These are phyloP conservation scores for Bipolaris cookei DNA, from an alignment of 2,329 filamentous ascomycete genomes.

Conservation along the genomic window DNA sequence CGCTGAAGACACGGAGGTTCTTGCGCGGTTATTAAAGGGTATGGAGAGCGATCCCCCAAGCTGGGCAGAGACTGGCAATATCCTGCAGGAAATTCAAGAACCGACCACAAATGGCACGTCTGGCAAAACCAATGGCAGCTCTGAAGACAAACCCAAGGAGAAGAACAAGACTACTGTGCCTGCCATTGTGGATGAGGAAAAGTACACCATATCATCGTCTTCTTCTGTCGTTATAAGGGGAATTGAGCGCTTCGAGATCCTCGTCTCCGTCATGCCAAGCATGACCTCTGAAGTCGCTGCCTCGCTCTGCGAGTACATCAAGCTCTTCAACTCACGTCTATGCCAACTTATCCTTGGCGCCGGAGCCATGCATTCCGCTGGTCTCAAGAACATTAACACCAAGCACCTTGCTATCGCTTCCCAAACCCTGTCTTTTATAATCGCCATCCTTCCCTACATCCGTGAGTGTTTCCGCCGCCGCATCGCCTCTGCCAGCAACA, in stretches of 20 bases:
- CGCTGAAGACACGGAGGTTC: constrained; percentile 64
- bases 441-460: constrained; percentile 85
- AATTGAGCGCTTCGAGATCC: constrained; percentile 80
- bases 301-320: constrained; percentile 82
- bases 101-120: constrained; percentile 32
- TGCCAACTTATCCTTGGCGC: constrained; percentile 97
- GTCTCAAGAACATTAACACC: constrained; percentile 88
- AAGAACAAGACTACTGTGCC: constrained; percentile 56
- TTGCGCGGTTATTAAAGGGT: constrained; percentile 70
- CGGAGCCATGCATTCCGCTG: constrained; percentile 85
- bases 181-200: constrained; percentile 82
- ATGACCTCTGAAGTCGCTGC: constrained; percentile 84
- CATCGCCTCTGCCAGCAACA: constrained; percentile 48
- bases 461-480: constrained; percentile 90
- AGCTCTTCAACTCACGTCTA: constrained; percentile 93
- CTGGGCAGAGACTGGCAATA: constrained; percentile 66
- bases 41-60: constrained; percentile 72
- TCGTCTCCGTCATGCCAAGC: constrained; percentile 84
- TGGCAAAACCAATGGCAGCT: constrained; percentile 39
- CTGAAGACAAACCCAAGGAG: constrained; percentile 38
- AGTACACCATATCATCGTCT: constrained; percentile 83
- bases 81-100: constrained; percentile 32
- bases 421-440: constrained; percentile 86
- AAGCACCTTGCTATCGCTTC: constrained; percentile 92
- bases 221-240: constrained; percentile 81